Evolutionary conservation across 2,329 filamentous ascomycete species (phyloP).

Genomic region (Dothidotthia symphoricarpi): DNA sequence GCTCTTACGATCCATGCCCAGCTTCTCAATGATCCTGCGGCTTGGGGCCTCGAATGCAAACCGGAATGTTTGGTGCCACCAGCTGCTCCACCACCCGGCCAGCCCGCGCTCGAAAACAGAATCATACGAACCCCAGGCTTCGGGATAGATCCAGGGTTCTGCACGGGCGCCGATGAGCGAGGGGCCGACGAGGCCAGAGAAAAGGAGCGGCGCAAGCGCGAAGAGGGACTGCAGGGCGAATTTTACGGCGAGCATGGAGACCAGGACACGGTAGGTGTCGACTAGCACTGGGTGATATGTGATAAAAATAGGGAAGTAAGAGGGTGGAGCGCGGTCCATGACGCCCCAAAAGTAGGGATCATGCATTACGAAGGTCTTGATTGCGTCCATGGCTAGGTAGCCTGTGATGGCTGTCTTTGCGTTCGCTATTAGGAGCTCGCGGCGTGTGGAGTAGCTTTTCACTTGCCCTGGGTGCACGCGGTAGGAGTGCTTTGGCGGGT

Average conservation of each 20-base stretch:
- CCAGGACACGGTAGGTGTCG: constrained; percentile 55
- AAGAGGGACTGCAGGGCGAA: constrained; percentile 62
- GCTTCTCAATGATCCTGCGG: constrained; percentile 44
- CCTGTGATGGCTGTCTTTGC: constrained; percentile 49
- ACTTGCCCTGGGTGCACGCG: constrained; percentile 37
- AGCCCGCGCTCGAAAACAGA: constrained; percentile 68
- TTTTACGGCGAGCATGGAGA: constrained; percentile 59
- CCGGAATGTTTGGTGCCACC: constrained; percentile 91
- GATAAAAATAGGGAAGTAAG: constrained; percentile 46
- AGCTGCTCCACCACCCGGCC: constrained; percentile 76
- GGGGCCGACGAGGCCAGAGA: constrained; percentile 58
- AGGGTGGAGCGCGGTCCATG: constrained; percentile 43
- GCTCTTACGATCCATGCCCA: constrained; percentile 34
- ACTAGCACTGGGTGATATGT: constrained; percentile 49
- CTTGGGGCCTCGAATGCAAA: constrained; percentile 65
- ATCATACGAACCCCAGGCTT: constrained; percentile 54
- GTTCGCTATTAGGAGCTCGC: constrained; percentile 36
- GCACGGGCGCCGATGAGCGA: constrained; percentile 59
- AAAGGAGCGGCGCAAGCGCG: constrained; percentile 60
- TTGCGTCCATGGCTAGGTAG: constrained; percentile 68
- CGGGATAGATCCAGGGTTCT: constrained; percentile 61
- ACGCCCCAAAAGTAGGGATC: constrained; percentile 75
- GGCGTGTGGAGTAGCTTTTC: constrained; percentile 36
- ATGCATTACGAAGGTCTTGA: constrained; percentile 66
- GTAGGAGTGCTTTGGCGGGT: constrained; percentile 19